These are phyloP conservation scores for Smittium mucronatum DNA, from an alignment of 371 early-diverging fungal genomes.

Conservation along the genomic window DNA sequence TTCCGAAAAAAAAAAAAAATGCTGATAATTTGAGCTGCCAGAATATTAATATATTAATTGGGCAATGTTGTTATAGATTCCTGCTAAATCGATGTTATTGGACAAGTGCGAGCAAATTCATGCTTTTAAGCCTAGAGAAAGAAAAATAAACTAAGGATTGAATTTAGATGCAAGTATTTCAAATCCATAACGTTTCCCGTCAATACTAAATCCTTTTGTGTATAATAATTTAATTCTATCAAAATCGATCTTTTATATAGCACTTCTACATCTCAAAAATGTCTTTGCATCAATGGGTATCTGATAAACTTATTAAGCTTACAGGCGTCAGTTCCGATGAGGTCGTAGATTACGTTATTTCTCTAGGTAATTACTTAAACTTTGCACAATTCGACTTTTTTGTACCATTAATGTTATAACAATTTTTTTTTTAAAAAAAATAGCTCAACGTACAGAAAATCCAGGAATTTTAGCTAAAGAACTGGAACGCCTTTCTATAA, in stretches of 20 bases:
- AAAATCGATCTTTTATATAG: neutral
- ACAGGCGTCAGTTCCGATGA: constrained; percentile 23
- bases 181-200: no score
- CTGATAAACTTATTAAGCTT: constrained; percentile 63
- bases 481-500: neutral
- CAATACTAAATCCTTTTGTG: no score
- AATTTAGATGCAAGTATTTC: no score
- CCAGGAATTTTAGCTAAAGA: neutral
- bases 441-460: neutral
- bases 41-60: no score
- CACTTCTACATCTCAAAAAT: no score
- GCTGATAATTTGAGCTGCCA: no score
- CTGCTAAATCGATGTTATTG: no score
- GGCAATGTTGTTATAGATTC: no score
- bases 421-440: neutral
- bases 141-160: no score
- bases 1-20: no score
- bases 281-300: constrained; percentile 52
- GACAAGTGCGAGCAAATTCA: no score
- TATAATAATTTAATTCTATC: neutral
- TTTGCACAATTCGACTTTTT: neutral
- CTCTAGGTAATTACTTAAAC: constrained; percentile 31
- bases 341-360: constrained; percentile 22
- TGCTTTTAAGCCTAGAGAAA: no score
- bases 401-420: constrained; percentile 11